Evolutionary conservation across 257 asterid species (phyloP).

Genomic region (Petunia secreta): DNA sequence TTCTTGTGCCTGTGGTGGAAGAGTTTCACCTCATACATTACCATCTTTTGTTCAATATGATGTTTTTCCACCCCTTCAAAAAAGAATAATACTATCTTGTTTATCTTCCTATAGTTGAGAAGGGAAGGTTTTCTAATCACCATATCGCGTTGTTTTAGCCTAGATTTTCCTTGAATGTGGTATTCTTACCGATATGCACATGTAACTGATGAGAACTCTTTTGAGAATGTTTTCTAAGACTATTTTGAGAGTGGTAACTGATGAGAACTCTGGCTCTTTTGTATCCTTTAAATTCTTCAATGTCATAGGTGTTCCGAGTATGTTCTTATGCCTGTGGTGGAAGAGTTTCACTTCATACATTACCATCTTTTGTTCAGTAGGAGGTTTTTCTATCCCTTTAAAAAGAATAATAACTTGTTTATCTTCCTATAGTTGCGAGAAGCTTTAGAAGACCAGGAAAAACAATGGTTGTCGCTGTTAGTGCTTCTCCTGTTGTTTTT

Average conservation of each 20-base stretch:
- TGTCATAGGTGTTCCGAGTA: background rate
- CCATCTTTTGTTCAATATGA: background rate
- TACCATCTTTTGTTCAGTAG: background rate
- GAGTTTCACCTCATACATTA: background rate
- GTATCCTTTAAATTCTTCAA: background rate
- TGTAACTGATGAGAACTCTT: background rate
- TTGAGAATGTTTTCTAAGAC: too few species aligned
- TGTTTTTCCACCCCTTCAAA: background rate
- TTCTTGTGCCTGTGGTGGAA: background rate
- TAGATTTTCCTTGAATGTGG: background rate
- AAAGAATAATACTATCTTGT: too few species aligned
- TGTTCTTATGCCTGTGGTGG: background rate
- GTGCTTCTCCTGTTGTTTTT: constrained; percentile 5
- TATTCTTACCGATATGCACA: background rate
- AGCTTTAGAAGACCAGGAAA: constrained; percentile 1
- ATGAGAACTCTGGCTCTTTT: background rate
- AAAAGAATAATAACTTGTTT: background rate
- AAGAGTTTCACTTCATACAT: background rate
- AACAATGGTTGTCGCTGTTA: constrained; percentile 12
- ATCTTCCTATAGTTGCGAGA: constrained; percentile 13
- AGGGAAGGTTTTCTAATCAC: background rate
- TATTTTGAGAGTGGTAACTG: background rate
- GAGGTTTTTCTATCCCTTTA: background rate
- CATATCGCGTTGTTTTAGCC: background rate
- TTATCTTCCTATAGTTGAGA: too few species aligned